Percentiles rank a stretch among this genome's conserved stretches.
These are phyloP conservation scores for Boletus rex-veris DNA, from an alignment of 768 basidiomycete genomes.

Conservation along the genomic window DNA sequence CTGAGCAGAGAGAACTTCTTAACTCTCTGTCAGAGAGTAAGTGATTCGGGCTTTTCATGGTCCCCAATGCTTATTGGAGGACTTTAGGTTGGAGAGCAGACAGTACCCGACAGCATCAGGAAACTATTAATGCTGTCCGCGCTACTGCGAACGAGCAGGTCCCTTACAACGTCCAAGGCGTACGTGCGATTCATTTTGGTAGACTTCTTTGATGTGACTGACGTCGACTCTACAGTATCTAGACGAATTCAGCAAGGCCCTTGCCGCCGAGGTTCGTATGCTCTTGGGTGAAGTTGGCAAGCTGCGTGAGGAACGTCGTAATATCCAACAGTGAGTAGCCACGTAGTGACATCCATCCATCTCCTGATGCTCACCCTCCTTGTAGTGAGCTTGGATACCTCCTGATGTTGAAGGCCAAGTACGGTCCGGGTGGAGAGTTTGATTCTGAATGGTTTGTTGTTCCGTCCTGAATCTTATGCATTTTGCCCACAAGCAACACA, in stretches of 20 bases:
- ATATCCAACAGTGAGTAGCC: conserved; percentile 67
- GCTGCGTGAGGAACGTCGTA: conserved; percentile 73
- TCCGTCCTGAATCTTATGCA: not conserved
- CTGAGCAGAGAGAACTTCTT: conserved; percentile 56
- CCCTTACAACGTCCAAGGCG: conserved; percentile 80
- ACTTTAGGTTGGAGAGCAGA: conserved; percentile 67
- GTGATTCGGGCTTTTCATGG: conserved; percentile 18
- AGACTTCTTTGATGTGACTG: conserved; percentile 2
- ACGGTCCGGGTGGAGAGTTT: conserved; percentile 83
- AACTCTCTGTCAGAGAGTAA: conserved; percentile 52
- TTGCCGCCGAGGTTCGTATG: conserved; percentile 81
- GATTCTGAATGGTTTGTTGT: conserved; percentile 70
- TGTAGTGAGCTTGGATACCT: conserved; percentile 72
- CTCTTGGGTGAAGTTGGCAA: conserved; percentile 81
- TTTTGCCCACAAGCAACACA: conserved; percentile 22
- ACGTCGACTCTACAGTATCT: conserved; percentile 52
- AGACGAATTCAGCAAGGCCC: conserved; percentile 82
- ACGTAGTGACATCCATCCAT: not conserved
- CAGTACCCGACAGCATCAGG: conserved; percentile 58
- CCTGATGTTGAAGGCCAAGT: conserved; percentile 66
- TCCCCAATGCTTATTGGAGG: conserved; percentile 9
- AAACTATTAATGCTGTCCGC: conserved; percentile 63
- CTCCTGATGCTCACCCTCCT: conserved; percentile 5
- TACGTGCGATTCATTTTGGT: conserved; percentile 35
- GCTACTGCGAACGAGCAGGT: conserved; percentile 74